Evolutionary conservation across 2,329 filamentous ascomycete species (phyloP).

Genomic region (Pseudogymnoascus sp.): DNA sequence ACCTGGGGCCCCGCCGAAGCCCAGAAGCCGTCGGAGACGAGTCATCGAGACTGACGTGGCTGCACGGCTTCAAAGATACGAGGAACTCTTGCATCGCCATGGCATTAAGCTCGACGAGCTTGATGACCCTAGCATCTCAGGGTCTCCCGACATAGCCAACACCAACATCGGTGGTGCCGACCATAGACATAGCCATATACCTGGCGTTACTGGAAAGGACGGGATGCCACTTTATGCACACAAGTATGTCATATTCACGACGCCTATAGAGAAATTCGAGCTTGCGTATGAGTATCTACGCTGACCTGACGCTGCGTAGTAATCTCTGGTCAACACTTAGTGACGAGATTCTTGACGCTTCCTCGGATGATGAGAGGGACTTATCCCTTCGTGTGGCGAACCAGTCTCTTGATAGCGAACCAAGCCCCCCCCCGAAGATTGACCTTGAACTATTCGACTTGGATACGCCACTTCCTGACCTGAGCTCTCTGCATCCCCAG

Average conservation of each 20-base stretch:
- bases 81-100: conserved; percentile 18
- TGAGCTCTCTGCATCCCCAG: conserved; percentile 45
- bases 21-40: conserved; percentile 19
- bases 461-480: conserved; percentile 29
- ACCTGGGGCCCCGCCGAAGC: conserved; percentile 17
- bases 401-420: conserved; percentile 32
- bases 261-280: conserved; percentile 23
- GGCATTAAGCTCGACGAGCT: conserved; percentile 23
- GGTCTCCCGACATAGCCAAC: not conserved
- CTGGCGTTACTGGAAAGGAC: conserved; percentile 11
- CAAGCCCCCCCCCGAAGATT: conserved; percentile 33
- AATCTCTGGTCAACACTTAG: conserved; percentile 24
- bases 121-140: conserved; percentile 12
- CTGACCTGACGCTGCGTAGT: conserved; percentile 12
- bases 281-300: not conserved
- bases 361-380: conserved; percentile 26
- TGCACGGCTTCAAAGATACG: conserved; percentile 21
- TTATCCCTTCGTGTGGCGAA: not conserved
- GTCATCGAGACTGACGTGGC: conserved; percentile 24
- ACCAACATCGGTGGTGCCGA: not conserved
- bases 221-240: not conserved
- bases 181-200: conserved; percentile 12
- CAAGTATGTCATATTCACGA: not conserved
- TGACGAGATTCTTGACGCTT: conserved; percentile 27
- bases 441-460: conserved; percentile 44